Base-by-base conservation (phyloP, 805 yeast genomes). In the Ogataea sp. region DNA sequence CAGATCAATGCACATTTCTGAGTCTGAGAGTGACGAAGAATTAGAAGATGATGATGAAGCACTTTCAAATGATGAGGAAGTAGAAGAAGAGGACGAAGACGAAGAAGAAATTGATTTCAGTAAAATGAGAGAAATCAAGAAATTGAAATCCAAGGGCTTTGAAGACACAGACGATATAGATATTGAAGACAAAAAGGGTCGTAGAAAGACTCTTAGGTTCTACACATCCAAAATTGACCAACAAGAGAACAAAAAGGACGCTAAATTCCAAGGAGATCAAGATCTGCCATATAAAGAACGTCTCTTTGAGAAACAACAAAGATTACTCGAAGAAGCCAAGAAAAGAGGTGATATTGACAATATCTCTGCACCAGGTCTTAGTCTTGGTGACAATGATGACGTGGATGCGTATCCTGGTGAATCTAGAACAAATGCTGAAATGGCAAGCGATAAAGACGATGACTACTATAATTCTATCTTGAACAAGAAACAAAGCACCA, bases 191-290 rank as follows among this genome's bases (percentile, higher is more conserved):
- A 90, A 89, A 65, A 75, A 73, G 43, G 74, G 79, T 17, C 78
- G 94, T 51, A 83, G 81, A 67, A 77, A 76, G 55, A 73, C 95
- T 2, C 74, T 93, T 52, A 80, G 97, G 44, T 93, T 93, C 78
- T 93, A 93, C 71, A 93, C 98, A 1, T 85, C 97, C 42, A 89
- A 90, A 62, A 89, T 93, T 60, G 96, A 88, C 59, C 95, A 89
- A 64, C 81, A 80, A 38, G 79, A 73, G 21, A 68, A 70, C 49
- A 82, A 81, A 59, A 73, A 74, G 43, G 66, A 64, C 32, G 80
- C 80, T 35, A 70, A 64, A 48, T 73, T 66, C 45, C 69, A 76
- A 34, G 98, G 97, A 51, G 98, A 90, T 59, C 73, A 74, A 45
- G 98, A 90, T 62, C 65, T 90, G 43, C 97, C 97, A 15, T 90